Percentiles rank a stretch among this genome's conserved stretches.
Evolutionary conservation across 2,329 filamentous ascomycete genomes (phyloP).

Genomic region (Colletotrichum truncatum): DNA sequence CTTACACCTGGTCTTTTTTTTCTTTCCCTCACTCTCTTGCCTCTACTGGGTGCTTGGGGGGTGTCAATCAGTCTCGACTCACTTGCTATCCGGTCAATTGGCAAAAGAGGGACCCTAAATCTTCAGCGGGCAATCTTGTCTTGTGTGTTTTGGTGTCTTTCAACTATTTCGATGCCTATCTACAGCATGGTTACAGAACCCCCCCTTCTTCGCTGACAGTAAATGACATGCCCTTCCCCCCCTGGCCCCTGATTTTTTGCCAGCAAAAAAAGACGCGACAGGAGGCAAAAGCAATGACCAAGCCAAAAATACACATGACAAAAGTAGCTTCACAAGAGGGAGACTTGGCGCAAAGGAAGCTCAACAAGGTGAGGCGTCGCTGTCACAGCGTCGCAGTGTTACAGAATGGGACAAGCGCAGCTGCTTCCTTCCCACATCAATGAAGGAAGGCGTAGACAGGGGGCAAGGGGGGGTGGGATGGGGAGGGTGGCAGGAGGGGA

Average conservation of each 20-base stretch:
- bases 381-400: conserved; percentile 28
- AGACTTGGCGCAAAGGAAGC: conserved; percentile 3
- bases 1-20: background rate
- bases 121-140: no score
- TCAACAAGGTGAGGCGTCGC: conserved; percentile 20
- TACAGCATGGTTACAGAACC: no score
- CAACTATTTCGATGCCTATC: no score
- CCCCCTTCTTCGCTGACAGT: no score
- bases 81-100: background rate
- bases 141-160: no score
- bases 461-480: background rate
- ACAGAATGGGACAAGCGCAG: conserved; percentile 25
- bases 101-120: background rate
- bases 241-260: no score
- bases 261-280: background rate
- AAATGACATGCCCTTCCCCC: no score
- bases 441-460: no score
- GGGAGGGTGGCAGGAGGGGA: no score
- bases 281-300: conserved; percentile 1
- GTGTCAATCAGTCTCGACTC: background rate
- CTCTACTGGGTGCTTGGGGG: no score
- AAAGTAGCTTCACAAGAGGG: background rate
- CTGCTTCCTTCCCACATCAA: background rate
- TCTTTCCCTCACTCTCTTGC: no score
- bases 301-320: conserved; percentile 23